Evolutionary conservation across 1,284 basidiomycete species (phyloP), one percentile per base, ranked within the genome.

Genomic region (Apiotrichum akiyoshidainum): DNA sequence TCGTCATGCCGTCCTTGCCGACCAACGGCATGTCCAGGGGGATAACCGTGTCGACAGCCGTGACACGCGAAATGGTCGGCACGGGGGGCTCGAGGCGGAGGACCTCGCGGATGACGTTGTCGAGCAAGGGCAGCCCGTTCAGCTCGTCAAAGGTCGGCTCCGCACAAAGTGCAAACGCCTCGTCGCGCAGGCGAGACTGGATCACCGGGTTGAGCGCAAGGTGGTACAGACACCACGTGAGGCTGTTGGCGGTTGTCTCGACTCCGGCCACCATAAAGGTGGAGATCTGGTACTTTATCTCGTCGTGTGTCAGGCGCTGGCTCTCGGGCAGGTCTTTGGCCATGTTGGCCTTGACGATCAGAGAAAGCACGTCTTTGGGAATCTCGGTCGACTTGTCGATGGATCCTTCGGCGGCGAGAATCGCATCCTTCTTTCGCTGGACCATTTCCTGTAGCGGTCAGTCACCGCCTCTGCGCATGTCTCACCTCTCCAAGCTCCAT

Each of bases 271-370:
- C 59, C 62, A 76, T 73, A 71, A 91, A 88, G 0, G 87, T 90
- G 12, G 86, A 85, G 60, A 91, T 87, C 72, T 90, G 88, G 58
- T 83, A 86, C 22, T 87, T 76, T 3, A 88, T 84, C 68, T 91
- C 88, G 13, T 81, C 78, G 46, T 84, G 82, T 12, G 83, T 82
- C 80, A 91, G 9, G 13, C 80, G 80, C 68, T 87, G 83, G 0
- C 78, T 76, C 0, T 80, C 74, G 6, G 77, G 73, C 8, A 86
- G 68, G 53, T 86, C 84, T 12, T 80, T 71, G 3, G 83, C 80
- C 64, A 83, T 73, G 69, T 86, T 87, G 4, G 86, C 86, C 46
- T 81, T 82, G 33, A 59, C 22, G 59, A 86, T 78, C 26, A 85
- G 68, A 0, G 73, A 74, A 16, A 77, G 57, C 12, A 76, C 56